Conservation (phyloP, 2,329 filamentous ascomycete genomes). For the Zasmidium cellare region DNA sequence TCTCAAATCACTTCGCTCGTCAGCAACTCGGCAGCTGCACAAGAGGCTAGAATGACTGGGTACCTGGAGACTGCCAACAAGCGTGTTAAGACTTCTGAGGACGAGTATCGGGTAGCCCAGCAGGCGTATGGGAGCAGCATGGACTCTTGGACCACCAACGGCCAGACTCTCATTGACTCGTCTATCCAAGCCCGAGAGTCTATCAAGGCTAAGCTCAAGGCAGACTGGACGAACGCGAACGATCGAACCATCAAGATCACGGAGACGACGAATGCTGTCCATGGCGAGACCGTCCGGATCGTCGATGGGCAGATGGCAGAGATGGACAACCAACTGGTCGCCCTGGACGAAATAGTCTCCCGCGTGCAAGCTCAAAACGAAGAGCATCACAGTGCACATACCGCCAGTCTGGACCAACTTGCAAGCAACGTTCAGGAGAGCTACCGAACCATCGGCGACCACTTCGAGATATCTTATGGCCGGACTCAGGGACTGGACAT, state of each 20-base stretch:
- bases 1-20: constrained; percentile 76
- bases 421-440: constrained; percentile 70
- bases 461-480: constrained; percentile 68
- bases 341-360: constrained; percentile 85
- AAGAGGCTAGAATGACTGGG: constrained; percentile 69
- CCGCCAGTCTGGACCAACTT: constrained; percentile 64
- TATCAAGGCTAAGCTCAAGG: constrained; percentile 78
- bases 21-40: constrained; percentile 69
- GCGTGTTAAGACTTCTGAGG: constrained; percentile 37
- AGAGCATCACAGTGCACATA: constrained; percentile 70
- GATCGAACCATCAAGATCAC: constrained; percentile 82
- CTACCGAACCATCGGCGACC: constrained; percentile 68
- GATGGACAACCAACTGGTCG: constrained; percentile 83
- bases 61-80: constrained; percentile 66
- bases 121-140: constrained; percentile 69
- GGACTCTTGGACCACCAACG: constrained; percentile 70
- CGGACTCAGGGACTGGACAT: constrained; percentile 68
- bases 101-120: constrained; percentile 61
- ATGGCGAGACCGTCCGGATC: constrained; percentile 84
- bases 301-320: constrained; percentile 87
- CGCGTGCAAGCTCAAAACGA: constrained; percentile 80
- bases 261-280: constrained; percentile 78
- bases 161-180: constrained; percentile 67
- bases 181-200: constrained; percentile 72
- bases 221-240: constrained; percentile 80